Evolutionary conservation across 1,284 basidiomycete genomes (phyloP).

Genomic region (Apiotrichum brassicae): DNA sequence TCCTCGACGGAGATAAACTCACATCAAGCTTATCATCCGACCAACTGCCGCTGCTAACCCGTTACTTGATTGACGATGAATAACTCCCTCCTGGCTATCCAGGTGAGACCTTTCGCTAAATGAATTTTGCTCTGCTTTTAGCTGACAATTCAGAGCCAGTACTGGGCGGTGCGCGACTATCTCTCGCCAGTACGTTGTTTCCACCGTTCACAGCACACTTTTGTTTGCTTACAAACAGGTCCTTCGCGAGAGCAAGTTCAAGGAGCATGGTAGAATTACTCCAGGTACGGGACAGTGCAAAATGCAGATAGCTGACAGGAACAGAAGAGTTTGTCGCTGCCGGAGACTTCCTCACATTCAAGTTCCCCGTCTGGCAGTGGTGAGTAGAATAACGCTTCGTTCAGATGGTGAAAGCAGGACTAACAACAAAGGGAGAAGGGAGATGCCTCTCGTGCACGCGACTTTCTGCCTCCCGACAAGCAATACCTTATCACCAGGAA

Average conservation of each 20-base stretch:
- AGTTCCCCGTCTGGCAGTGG: conserved; percentile 95
- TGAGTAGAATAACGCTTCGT: conserved; percentile 51
- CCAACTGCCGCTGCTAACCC: too few species aligned
- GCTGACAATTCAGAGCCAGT: conserved; percentile 60
- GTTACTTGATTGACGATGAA: too few species aligned
- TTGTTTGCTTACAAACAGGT: conserved; percentile 54
- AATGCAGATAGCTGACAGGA: conserved; percentile 3
- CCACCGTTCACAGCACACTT: neutral
- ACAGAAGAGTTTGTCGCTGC: conserved; percentile 92
- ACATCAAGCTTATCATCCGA: too few species aligned
- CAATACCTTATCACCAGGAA: conserved; percentile 92
- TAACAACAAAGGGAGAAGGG: conserved; percentile 68
- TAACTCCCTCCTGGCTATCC: conserved; percentile 46
- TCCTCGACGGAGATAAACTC: too few species aligned
- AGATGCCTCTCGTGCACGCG: conserved; percentile 72
- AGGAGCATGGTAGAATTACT: conserved; percentile 93
- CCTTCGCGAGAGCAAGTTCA: conserved; percentile 96
- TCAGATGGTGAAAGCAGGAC: neutral
- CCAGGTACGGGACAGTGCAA: conserved; percentile 57
- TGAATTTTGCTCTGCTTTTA: too few species aligned
- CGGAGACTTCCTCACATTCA: conserved; percentile 89
- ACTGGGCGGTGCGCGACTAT: conserved; percentile 93
- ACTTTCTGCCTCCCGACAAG: conserved; percentile 89
- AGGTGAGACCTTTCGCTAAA: too few species aligned
- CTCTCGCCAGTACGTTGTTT: conserved; percentile 68